Conservation (phyloP, 768 basidiomycete genomes). For the Cystofilobasidium bisporidii region DNA sequence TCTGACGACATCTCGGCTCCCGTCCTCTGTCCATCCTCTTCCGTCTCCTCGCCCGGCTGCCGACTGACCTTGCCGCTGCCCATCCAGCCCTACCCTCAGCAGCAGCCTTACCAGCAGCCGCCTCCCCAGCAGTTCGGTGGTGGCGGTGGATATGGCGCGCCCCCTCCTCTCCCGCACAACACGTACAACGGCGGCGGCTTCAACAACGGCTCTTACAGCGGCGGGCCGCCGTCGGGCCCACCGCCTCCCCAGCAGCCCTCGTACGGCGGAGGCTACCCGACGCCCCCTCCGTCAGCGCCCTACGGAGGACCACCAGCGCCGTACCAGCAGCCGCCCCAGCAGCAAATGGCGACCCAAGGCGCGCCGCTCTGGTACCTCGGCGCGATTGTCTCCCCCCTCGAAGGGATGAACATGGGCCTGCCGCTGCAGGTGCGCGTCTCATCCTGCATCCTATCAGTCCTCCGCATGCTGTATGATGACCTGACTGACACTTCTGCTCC, state of each 20-base stretch:
- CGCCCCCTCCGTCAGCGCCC: neutral
- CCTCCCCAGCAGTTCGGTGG: constrained; percentile 1
- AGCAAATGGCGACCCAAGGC: neutral
- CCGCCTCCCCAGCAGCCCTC: constrained; percentile 1
- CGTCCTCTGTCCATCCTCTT: too few relatives aligned
- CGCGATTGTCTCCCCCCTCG: neutral
- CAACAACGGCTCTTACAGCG: neutral
- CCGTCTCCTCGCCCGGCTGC: too few relatives aligned
- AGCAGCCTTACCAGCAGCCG: constrained; percentile 15
- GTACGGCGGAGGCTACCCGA: constrained; percentile 1
- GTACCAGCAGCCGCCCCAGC: neutral
- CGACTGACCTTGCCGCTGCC: too few relatives aligned
- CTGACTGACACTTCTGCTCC: too few relatives aligned
- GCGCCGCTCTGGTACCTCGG: constrained; percentile 10
- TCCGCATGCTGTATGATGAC: too few relatives aligned
- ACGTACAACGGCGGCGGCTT: too few relatives aligned
- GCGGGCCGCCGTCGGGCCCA: neutral
- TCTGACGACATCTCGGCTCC: too few relatives aligned
- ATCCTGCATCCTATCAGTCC: too few relatives aligned
- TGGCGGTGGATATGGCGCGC: neutral
- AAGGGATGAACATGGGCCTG: constrained; percentile 22
- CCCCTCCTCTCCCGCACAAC: neutral
- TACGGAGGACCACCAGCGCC: neutral
- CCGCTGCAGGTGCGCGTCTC: too few relatives aligned
- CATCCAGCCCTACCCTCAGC: constrained; percentile 4